Base-by-base conservation (phyloP, 352 stramenopile species). In the Pythium monospermum region DNA sequence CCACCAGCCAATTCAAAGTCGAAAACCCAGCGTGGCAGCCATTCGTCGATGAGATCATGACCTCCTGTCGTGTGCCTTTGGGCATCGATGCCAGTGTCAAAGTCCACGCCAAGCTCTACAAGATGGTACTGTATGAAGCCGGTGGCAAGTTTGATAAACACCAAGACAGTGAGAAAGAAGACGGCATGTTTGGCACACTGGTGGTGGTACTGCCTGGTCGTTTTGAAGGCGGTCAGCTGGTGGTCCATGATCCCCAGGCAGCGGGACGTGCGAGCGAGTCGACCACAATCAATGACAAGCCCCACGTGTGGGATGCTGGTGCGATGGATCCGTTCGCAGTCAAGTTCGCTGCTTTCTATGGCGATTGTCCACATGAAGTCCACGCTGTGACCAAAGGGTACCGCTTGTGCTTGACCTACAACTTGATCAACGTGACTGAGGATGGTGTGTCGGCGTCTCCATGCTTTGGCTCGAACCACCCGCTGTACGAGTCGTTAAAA, bases 181-280 rank as follows among this genome's bases (percentile, higher is more conserved):
- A 60, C 7, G 69, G 66, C 12, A 79, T 73, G 74, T 73, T 79
- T 26, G 71, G 67, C 1, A 83, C 69, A 16, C 41, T 85, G 10
- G 55, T 83, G 16, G n/a, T 85, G 4, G 58, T 75, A 31, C 47
- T 74, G 1, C 66, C 73, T 1, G 60, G 56, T n/a, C 25, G 21
- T 8, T 64, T 58, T 38, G 22, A 33, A 26, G 55, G 55, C 19
- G 55, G 44, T 6, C 27, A 63, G 30, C 44, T 59, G 2, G 26
- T 44, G 1, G 50, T 65, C 7, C 42, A 53, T 7, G 27, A 39
- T 26, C 43, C 49, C 13, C 30, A 35, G n/a, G n/a, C n/a, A n/a
- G n/a, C n/a, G n/a, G n/a, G n/a, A n/a, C n/a, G n/a, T n/a, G n/a
- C n/a, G n/a, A n/a, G n/a, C n/a, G n/a, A n/a, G n/a, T 52, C 41